A percentile compares a stretch with the other conserved stretches of the same genome.
Conservation (phyloP, 768 basidiomycete genomes). For the Psilocybe azurescens region DNA sequence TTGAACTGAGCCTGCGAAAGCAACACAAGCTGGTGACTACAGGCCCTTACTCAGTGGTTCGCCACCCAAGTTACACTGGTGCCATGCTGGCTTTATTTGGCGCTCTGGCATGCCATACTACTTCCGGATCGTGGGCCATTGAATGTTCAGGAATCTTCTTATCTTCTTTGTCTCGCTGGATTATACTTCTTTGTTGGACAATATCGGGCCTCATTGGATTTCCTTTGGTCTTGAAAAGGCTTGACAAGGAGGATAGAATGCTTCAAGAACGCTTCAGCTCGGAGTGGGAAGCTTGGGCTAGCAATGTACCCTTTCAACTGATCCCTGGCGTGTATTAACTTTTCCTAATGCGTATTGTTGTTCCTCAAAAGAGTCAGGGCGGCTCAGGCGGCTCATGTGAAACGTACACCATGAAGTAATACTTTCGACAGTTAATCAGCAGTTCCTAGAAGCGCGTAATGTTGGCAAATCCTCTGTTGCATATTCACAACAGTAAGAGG, state of each 20-base stretch:
- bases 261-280: conserved; percentile 33
- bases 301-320: conserved; percentile 31
- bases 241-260: conserved; percentile 36
- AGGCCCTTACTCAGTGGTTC: conserved; percentile 24
- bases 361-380: no score
- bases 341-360: neutral
- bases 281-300: conserved; percentile 38
- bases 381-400: no score
- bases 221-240: conserved; percentile 20
- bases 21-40: conserved; percentile 22
- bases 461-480: no score
- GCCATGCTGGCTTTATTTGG: conserved; percentile 15
- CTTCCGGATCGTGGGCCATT: conserved; percentile 14
- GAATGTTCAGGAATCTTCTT: conserved; percentile 24
- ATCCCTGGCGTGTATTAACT: conserved; percentile 35
- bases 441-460: no score
- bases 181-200: conserved; percentile 19
- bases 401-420: no score
- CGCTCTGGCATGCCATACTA: conserved; percentile 16
- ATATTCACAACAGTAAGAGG: no score
- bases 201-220: conserved; percentile 7
- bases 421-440: no score
- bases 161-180: neutral
- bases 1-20: conserved; percentile 22
- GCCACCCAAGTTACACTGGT: conserved; percentile 23